Conservation (phyloP, 148 eudicot species). For the Chenopodium suecicum region DNA sequence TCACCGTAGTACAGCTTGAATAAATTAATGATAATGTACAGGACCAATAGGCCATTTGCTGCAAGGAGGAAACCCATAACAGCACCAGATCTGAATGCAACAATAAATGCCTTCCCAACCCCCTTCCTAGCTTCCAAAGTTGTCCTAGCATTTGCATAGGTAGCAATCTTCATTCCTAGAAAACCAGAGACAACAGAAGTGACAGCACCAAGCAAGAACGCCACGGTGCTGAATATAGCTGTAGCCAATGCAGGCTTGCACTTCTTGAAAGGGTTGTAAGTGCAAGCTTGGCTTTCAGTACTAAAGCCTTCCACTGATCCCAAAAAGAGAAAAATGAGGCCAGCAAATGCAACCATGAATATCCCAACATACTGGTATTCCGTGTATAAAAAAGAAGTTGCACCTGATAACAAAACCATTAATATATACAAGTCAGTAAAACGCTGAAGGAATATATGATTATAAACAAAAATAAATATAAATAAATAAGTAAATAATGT, state of each 20-base stretch:
- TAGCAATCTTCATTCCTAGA: slow-evolving; percentile 94
- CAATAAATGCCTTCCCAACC: slow-evolving; percentile 77
- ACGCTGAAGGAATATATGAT: background rate
- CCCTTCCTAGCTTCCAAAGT: slow-evolving; percentile 95
- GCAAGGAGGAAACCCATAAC: slow-evolving; percentile 96
- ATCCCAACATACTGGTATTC: slow-evolving; percentile 76
- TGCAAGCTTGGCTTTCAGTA: slow-evolving; percentile 60
- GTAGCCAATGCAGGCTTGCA: slow-evolving; percentile 93
- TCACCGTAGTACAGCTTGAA: slow-evolving; percentile 89
- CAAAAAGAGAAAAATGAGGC: slow-evolving; percentile 75
- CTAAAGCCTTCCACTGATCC: slow-evolving; percentile 95
- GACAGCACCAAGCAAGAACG: slow-evolving; percentile 78
- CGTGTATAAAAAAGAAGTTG: slow-evolving; percentile 70
- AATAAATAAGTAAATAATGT: too few species aligned
- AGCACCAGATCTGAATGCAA: slow-evolving; percentile 88
- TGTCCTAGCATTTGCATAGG: slow-evolving; percentile 89
- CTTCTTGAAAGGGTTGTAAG: slow-evolving; percentile 50
- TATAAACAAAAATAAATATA: background rate
- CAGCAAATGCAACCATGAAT: slow-evolving; percentile 84
- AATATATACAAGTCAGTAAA: slow-evolving; percentile 24
- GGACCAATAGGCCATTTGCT: slow-evolving; percentile 78
- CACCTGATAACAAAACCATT: slow-evolving; percentile 40
- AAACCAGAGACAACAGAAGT: slow-evolving; percentile 84
- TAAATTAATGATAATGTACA: slow-evolving; percentile 63
- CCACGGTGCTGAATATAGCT: slow-evolving; percentile 71